Evolutionary conservation across 208 protist species (phyloP).

Genomic region (Porcisia deanei): DNA sequence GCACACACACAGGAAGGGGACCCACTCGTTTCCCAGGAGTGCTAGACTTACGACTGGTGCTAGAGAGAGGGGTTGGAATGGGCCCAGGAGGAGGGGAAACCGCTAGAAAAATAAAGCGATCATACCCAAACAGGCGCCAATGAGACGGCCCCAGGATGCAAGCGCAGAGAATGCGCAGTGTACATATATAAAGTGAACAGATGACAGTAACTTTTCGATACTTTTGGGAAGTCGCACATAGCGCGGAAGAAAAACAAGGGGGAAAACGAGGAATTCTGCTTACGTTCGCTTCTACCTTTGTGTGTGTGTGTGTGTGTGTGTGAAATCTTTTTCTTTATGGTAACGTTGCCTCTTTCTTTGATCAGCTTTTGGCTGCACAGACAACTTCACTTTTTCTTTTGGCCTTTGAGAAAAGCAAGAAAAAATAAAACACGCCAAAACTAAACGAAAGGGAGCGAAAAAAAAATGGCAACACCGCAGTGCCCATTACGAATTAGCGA

Average conservation of each 20-base stretch:
- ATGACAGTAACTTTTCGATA: neutral
- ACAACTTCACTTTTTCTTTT: neutral
- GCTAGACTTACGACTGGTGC: neutral
- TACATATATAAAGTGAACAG: neutral
- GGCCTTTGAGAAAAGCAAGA: neutral
- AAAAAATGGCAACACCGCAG: neutral
- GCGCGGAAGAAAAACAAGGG: conserved; percentile 1
- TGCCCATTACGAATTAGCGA: conserved; percentile 2
- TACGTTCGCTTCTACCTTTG: neutral
- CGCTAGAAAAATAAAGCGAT: neutral
- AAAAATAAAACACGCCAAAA: neutral
- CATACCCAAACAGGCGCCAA: neutral
- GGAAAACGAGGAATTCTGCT: neutral
- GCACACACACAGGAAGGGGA: neutral
- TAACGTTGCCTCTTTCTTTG: neutral
- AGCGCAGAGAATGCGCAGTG: no score
- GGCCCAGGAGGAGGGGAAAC: no score
- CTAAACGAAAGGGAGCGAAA: neutral
- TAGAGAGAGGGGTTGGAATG: neutral
- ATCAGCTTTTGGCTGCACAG: neutral
- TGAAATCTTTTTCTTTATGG: neutral
- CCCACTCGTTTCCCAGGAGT: neutral
- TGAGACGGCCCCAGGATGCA: neutral
- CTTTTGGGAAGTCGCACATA: neutral
- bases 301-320: neutral